phyloP scores from a whole-genome alignment of 2,329 filamentous ascomycete species.

The Epicoccum sorghinum region DNA sequence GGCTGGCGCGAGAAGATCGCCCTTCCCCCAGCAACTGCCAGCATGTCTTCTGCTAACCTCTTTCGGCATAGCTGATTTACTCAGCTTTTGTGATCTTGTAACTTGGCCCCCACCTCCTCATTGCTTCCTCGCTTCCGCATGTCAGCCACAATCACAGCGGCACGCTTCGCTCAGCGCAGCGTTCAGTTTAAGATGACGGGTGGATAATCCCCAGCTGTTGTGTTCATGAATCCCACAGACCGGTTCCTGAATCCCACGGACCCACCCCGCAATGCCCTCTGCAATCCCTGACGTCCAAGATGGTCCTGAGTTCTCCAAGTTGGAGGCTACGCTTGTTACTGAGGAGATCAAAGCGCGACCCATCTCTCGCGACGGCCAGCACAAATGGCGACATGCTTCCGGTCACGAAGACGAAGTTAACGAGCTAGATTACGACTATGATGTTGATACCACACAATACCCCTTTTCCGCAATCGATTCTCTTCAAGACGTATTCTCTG shows the following conservation, averaged over 20 bases:
- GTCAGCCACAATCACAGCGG: background rate
- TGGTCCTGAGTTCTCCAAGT: slow-evolving; percentile 1
- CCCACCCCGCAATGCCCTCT: background rate
- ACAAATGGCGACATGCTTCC: background rate
- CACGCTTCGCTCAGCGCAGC: no score
- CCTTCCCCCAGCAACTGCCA: background rate
- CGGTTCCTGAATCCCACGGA: background rate
- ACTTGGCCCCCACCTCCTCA: background rate
- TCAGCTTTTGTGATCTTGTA: background rate
- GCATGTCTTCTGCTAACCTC: background rate
- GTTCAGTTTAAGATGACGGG: background rate
- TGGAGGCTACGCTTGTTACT: background rate
- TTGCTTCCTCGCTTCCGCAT: background rate
- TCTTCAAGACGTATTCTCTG: background rate
- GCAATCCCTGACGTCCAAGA: background rate
- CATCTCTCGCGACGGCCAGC: background rate
- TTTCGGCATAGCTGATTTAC: no score
- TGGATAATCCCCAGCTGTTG: background rate
- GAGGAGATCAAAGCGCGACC: background rate
- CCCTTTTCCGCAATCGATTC: background rate
- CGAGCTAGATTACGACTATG: slow-evolving; percentile 1
- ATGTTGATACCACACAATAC: background rate
- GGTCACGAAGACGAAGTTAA: background rate
- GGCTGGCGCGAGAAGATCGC: background rate
- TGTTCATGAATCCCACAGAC: background rate